phyloP scores from a whole-genome alignment of 805 yeast species.

The Brettanomyces naardenensis region DNA sequence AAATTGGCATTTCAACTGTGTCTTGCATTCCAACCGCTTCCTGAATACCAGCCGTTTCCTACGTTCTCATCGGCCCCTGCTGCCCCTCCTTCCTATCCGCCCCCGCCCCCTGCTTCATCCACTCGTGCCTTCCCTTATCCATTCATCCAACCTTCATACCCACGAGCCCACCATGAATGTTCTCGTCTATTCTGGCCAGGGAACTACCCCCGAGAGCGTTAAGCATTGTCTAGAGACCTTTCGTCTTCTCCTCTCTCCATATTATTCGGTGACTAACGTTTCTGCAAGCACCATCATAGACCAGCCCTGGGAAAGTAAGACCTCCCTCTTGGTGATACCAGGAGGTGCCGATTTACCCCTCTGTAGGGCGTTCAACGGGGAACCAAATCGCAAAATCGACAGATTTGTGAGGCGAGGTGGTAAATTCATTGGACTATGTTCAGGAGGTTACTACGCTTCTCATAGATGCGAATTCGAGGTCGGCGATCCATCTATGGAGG shows the following conservation, averaged over 20 bases:
- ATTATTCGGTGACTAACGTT: slow-evolving; percentile 77
- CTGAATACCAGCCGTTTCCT: no score
- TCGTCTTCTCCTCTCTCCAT: slow-evolving; percentile 68
- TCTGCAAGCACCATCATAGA: slow-evolving; percentile 51
- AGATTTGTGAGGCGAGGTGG: slow-evolving; percentile 78
- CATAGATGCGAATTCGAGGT: slow-evolving; percentile 75
- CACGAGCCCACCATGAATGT: slow-evolving; percentile 66
- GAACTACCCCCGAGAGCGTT: slow-evolving; percentile 82
- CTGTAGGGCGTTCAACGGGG: slow-evolving; percentile 64
- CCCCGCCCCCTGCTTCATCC: no score
- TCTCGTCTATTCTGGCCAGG: slow-evolving; percentile 67
- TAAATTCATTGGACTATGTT: slow-evolving; percentile 77
- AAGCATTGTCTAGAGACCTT: slow-evolving; percentile 76
- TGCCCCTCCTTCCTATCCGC: no score
- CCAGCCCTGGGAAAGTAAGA: slow-evolving; percentile 86
- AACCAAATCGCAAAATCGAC: slow-evolving; percentile 51
- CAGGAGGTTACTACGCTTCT: slow-evolving; percentile 88
- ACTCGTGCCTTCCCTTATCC: no score
- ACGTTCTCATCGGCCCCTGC: no score
- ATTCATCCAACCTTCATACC: no score
- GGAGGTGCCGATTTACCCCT: slow-evolving; percentile 97
- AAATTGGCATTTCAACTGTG: no score
- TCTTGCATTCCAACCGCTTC: no score
- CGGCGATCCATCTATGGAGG: slow-evolving; percentile 65
- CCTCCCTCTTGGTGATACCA: slow-evolving; percentile 77